Evolutionary conservation across 129 eudicot species (phyloP).

Genomic region (Centaurea solstitialis): DNA sequence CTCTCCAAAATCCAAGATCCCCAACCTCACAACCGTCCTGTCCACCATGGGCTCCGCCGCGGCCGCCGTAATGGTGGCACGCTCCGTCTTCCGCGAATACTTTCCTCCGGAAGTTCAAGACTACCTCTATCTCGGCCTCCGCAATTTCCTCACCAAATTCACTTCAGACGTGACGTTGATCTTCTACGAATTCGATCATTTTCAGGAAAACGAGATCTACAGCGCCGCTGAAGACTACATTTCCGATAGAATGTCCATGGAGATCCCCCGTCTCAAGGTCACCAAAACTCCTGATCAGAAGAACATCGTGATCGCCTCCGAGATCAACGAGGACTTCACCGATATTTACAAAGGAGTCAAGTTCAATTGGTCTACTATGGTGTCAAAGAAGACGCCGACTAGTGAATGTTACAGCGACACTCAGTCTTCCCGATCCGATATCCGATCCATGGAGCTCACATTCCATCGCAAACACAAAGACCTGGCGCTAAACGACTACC

Average conservation of each 20-base stretch:
- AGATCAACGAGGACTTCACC: conserved; percentile 40
- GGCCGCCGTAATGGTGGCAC: conserved; percentile 55
- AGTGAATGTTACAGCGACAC: conserved; percentile 20
- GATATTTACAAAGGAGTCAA: conserved; percentile 39
- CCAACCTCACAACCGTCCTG: conserved; percentile 45
- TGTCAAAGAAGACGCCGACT: conserved; percentile 13
- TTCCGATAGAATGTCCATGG: conserved; percentile 32
- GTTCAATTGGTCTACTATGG: conserved; percentile 44
- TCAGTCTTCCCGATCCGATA: conserved; percentile 36
- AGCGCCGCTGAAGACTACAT: conserved; percentile 52
- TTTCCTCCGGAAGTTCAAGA: conserved; percentile 55
- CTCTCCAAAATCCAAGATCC: conserved; percentile 35
- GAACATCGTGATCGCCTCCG: conserved; percentile 42
- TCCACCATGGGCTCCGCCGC: conserved; percentile 65
- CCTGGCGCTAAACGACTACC: conserved; percentile 44
- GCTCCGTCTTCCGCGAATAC: conserved; percentile 47
- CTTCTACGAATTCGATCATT: conserved; percentile 62
- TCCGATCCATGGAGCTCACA: conserved; percentile 49
- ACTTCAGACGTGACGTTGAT: conserved; percentile 52
- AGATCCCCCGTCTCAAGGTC: conserved; percentile 46
- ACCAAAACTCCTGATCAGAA: conserved; percentile 48
- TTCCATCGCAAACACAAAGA: conserved; percentile 51
- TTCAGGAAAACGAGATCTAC: conserved; percentile 52
- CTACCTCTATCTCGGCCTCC: conserved; percentile 39
- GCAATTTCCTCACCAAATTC: conserved; percentile 46